Evolutionary conservation across 352 stramenopile species (phyloP).

Genomic region (Globisporangium rhizosaccharum): DNA sequence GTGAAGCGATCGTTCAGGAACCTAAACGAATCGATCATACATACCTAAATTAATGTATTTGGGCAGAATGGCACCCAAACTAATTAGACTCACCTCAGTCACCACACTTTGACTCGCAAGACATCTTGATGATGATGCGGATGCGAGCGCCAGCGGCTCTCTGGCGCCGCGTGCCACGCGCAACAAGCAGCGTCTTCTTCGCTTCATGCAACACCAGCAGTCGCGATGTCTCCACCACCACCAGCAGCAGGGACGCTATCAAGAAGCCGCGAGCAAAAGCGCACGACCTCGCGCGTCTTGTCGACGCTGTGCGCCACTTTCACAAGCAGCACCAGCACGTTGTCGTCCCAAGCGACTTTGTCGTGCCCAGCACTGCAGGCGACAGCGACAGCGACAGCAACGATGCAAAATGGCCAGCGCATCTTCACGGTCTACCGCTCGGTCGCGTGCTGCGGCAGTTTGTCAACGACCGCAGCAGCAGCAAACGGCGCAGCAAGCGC

Average conservation of each 20-base stretch:
- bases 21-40: no score
- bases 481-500: background rate
- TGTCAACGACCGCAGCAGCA: constrained; percentile 5
- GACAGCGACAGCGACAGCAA: background rate
- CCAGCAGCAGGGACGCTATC: background rate
- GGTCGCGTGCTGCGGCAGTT: constrained; percentile 28
- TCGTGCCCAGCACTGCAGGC: constrained; percentile 14
- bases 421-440: constrained; percentile 34
- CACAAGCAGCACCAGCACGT: constrained; percentile 35
- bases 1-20: no score
- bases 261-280: background rate
- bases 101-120: no score
- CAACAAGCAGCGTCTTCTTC: no score
- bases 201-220: background rate
- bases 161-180: background rate
- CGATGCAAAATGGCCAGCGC: constrained; percentile 23
- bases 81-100: no score
- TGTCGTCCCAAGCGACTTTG: constrained; percentile 34
- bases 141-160: background rate
- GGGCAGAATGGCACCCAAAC: no score
- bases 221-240: background rate
- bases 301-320: constrained; percentile 29
- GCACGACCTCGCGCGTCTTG: background rate
- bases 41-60: no score
- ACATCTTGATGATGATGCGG: no score